Evolutionary conservation across 164 flowering plant genomes (phyloP), one percentile per base, ranked within the genome.

Genomic region (Amborella trichopoda): DNA sequence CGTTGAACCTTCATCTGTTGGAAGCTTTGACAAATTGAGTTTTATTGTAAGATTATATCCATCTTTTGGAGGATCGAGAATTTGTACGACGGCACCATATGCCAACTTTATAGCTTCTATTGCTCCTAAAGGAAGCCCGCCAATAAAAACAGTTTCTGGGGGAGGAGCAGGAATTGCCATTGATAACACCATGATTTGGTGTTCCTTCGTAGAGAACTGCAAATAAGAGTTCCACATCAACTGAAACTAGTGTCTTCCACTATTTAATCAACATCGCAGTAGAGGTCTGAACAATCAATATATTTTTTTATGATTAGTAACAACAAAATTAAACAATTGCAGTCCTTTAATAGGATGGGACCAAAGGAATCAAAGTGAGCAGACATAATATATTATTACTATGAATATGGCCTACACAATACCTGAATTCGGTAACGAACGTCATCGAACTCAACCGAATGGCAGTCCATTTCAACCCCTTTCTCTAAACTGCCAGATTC

Each of bases 51-150:
- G 90, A 65, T 82, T 84, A 66, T 72, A 91, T 41, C 96, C 99
- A 66, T 91, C 99, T 52, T 70, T 78, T 25, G 96, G 99, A 43
- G 99, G 99, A 68, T 91, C 99, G 56, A 83, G 94, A 69, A 91
- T 81, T 49, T 91, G 96, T 42, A 76, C 87, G 49, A 70, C 56
- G 2, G 21, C 62, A 43, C 88, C 82, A 61, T 82, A 91, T 44
- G 94, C 74, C 26, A 84, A 68, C 58, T 91, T 91, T 40, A 84
- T 70, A 41, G 99, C 99, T 61, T 91, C 99, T 48, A 87, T 72
- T 44, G 95, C 94, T 54, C 95, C 96, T 56, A 59, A 68, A 5
- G 99, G 99, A 54, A 91, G 94, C 40, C 99, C 99, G 6, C 66
- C 81, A 32, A 63, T 22, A 60, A 80, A 80, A 51, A 73, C 59